Evolutionary conservation across 176 grass and related monocot genomes (phyloP), one percentile per base, ranked within the genome.

Genomic region (Paspalum vaginatum): DNA sequence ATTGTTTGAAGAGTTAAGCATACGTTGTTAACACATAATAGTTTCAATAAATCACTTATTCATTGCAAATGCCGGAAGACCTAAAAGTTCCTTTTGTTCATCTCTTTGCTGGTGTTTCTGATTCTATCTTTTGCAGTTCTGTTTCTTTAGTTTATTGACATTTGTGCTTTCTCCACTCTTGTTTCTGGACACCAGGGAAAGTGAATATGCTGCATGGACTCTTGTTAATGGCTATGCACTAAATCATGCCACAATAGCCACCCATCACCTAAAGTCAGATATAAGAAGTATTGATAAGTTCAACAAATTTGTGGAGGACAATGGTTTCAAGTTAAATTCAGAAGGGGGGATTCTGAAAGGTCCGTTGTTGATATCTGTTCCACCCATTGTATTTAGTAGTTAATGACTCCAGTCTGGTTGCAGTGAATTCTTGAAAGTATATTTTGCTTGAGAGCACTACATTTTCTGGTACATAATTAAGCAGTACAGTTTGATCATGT

Each of bases 201-300:
- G 92, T 89, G 96, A 98, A 87, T 98, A 95, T 84, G 92, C 90
- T 53, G 90, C 90, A 81, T 95, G 92, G 90, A 95, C 92, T 72
- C 96, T 95, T 89, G 96, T 95, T 87, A 98, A 98, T 91, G 96
- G 96, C 22, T 98, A 98, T 89, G 86, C 96, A 77, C 74, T 98
- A 74, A 98, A 95, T 82, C 96, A 98, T 91, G 83, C 86, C 26
- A 98, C 92, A 46, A 85, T 98, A 82, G 65, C 90, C 41, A 87
- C 90, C 59, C 96, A 98, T 85, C 88, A 60, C 11, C 70, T 98
- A 72, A 69, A 88, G 42, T 95, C 90, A 24, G 89, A 91, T 84
- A 91, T 95, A 21, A 93, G 71, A 89, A 93, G 51, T 73, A 95
- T 95, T 43, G 65, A 63, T 77, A 89, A 56, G 58, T 90, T 98